These are phyloP conservation scores for Bipolaris bicolor DNA, from an alignment of 2,329 filamentous ascomycete species.

Conservation along the genomic window DNA sequence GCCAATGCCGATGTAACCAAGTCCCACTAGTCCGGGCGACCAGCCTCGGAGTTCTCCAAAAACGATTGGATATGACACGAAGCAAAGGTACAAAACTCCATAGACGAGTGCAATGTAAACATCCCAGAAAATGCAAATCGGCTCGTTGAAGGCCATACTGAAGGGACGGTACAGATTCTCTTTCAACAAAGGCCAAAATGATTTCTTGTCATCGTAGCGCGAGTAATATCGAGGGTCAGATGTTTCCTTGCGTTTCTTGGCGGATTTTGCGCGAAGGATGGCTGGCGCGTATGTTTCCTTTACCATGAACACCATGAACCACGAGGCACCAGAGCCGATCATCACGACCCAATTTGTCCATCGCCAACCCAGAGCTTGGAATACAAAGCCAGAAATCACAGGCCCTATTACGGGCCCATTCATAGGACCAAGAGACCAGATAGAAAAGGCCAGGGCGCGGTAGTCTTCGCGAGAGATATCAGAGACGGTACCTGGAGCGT, in stretches of 20 bases:
- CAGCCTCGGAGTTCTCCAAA: slow-evolving; percentile 79
- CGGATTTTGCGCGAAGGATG: slow-evolving; percentile 74
- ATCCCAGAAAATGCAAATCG: slow-evolving; percentile 83
- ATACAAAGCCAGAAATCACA: slow-evolving; percentile 70
- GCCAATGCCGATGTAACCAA: slow-evolving; percentile 77
- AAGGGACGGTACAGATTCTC: slow-evolving; percentile 80
- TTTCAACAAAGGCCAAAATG: slow-evolving; percentile 71
- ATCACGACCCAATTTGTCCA: slow-evolving; percentile 76
- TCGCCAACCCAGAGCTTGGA: slow-evolving; percentile 79
- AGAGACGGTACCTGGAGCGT: slow-evolving; percentile 80
- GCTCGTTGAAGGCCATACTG: slow-evolving; percentile 77
- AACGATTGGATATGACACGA: slow-evolving; percentile 87
- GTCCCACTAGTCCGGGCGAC: slow-evolving; percentile 72
- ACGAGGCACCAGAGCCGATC: slow-evolving; percentile 70
- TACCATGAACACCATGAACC: slow-evolving; percentile 64
- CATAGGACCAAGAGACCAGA: slow-evolving; percentile 84
- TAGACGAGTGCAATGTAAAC: slow-evolving; percentile 78
- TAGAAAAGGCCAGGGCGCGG: slow-evolving; percentile 79
- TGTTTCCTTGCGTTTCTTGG: slow-evolving; percentile 71
- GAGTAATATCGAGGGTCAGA: slow-evolving; percentile 76
- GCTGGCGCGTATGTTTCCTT: slow-evolving; percentile 82
- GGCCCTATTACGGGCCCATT: slow-evolving; percentile 70
- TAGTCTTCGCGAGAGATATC: slow-evolving; percentile 83
- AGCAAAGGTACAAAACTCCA: slow-evolving; percentile 86
- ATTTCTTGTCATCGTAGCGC: slow-evolving; percentile 77